Base-by-base conservation (phyloP, 768 basidiomycete genomes). In the Paxillus rubicundulus region DNA sequence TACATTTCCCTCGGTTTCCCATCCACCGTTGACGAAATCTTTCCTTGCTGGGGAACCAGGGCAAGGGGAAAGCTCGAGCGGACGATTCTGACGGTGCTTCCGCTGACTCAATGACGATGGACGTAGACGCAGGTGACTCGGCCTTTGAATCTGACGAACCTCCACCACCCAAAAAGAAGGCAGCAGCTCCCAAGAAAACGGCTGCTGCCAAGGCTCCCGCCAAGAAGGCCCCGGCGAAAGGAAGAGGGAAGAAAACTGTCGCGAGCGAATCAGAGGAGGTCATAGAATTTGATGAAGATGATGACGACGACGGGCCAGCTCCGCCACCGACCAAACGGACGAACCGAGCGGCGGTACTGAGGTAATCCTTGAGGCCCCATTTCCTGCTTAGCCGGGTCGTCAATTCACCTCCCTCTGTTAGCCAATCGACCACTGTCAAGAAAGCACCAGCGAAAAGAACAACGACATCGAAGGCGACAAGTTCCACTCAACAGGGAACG, bases 51-150 rank as follows among this genome's bases (percentile, higher is more conserved):
- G 27, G 42, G 30, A 28, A 37, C 5, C 47, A 85, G 75, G 81
- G 71, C 9, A 87, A 85, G 68, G 76, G 73, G 21, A 81, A 77
- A 61, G 77, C 71, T 9, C 74, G 73, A 9, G 75, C 61, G 2
- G 77, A 77, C 20, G 78, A 78, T 3, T 85, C 80, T 2, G 86
- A 85, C 32, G 76, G 58, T 13, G 72, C 63, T 20, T 80, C 76
- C 0, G 65, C 68, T 13, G 90, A 91, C 63, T 90, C 87, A 3
- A 89, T 89, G 87, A 72, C 77, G 72, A 85, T 88, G 81, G 87
- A 92, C 44, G 67, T 89, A 42, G 87, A 87, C 55, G 71, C 60
- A 9, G 78, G 66, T 2, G 80, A 74, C 16, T 86, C 80, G 30
- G 85, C 79, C 42, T 66, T 68, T 30, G 76, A 82, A 24, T 76